Evolutionary conservation across 1,139 yeast species (phyloP), one percentile per base, ranked within the genome.

Genomic region (Suhomyces terraborum): DNA sequence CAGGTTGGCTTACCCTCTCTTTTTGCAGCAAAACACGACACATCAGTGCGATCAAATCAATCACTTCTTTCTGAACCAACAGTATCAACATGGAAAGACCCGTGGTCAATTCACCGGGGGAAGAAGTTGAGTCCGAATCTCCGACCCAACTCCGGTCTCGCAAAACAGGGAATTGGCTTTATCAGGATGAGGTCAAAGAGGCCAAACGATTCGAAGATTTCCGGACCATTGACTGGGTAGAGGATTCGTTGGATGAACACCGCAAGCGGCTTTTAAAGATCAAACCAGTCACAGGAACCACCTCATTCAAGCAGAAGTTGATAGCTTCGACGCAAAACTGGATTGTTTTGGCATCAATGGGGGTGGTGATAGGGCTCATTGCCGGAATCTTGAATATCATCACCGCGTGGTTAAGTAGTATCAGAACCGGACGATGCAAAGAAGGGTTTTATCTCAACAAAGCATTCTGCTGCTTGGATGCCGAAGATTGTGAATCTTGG

Each of bases 331-430:
- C 78, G 8, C 85, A 79, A 58, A 83, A 80, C 35, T 88, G 97
- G 88, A 55, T 88, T 1, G 84, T 86, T 1, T 65, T 93, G 30
- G 84, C 91, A 0, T 52, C 75, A 2, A 86, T 88, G 53, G 98
- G 98, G 0, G 58, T 84, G 1, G 52, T 73, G 3, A 85, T 91
- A 40, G 98, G 98, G 1, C 54, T 78, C 3, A 82, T 89, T 37
- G 98, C 98, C 0, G 95, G 88, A 0, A 71, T 78, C 21, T 66
- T 93, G 43, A 89, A 88, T 53, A 78, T 91, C 23, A 74, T 88
- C 18, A 88, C 98, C 0, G 91, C 89, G 41, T 88, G 93, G 78
- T 66, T 93, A n/a, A 83, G 91, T 4, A 85, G 85, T 56, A 62
- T 89, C 48, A 79, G 88, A 48, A 67, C 78, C 2, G 98, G 98